Conservation (phyloP, 352 stramenopile genomes). For the Aphanomyces astaci region DNA sequence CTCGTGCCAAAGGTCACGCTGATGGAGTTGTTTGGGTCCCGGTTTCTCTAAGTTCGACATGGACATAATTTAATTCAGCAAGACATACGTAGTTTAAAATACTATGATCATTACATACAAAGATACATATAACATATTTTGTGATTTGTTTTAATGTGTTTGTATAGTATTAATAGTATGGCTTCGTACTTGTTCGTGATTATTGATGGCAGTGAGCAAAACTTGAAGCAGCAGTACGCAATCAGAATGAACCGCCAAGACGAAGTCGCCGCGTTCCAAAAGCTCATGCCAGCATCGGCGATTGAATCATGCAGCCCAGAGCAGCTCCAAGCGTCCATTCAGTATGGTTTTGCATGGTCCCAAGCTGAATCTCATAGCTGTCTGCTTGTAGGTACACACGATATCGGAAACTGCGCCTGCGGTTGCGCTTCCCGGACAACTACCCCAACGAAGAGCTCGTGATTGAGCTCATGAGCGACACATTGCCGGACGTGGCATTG, state of each 20-base stretch:
- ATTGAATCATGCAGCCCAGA: slow-evolving; percentile 8
- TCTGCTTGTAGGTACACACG: slow-evolving; percentile 6
- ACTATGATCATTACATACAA: neutral
- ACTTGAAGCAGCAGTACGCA: neutral
- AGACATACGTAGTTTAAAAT: too few relatives aligned
- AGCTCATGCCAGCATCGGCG: neutral
- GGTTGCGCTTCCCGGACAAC: slow-evolving; percentile 9
- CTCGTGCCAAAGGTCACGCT: neutral
- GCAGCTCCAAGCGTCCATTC: slow-evolving; percentile 12
- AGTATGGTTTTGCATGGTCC: neutral
- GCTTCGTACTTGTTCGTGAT: neutral
- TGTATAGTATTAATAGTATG: neutral
- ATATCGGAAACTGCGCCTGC: slow-evolving; percentile 2
- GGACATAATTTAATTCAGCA: too few relatives aligned
- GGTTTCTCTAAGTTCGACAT: too few relatives aligned
- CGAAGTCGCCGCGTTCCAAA: slow-evolving; percentile 1
- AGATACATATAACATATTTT: neutral
- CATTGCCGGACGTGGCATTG: slow-evolving; percentile 9
- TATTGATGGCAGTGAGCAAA: neutral
- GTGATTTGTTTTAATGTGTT: neutral
- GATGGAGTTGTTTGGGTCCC: neutral
- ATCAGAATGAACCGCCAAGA: neutral
- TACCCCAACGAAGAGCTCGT: slow-evolving; percentile 10
- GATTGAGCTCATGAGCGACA: slow-evolving; percentile 11
- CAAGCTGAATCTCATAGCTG: neutral